These are phyloP conservation scores for Hypericum androsaemum DNA, from an alignment of 345 rosid species.

Conservation along the genomic window DNA sequence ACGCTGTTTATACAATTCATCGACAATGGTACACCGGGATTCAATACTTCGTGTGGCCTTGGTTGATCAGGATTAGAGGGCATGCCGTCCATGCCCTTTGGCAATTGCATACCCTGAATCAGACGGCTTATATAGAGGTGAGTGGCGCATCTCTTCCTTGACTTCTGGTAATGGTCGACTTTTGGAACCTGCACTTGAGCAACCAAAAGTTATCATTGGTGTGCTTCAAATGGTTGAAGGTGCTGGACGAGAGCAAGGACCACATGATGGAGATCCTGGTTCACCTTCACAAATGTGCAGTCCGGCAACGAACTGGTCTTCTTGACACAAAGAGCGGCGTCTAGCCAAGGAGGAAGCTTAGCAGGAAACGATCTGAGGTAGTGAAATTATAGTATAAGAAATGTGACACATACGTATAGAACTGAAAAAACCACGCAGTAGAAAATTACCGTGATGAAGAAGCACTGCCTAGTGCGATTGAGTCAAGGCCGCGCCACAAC, in stretches of 20 bases:
- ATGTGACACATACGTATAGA: not conserved
- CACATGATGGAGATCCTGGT: too few species aligned
- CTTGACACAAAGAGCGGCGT: conserved; percentile 13
- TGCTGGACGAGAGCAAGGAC: too few species aligned
- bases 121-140: conserved; percentile 61
- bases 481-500: conserved; percentile 51
- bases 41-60: not conserved
- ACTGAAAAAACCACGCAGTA: not conserved
- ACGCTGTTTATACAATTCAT: not conserved
- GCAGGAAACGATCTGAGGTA: conserved; percentile 34
- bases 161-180: conserved; percentile 12
- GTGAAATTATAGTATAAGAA: conserved; percentile 3
- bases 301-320: too few species aligned
- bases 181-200: too few species aligned
- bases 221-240: too few species aligned
- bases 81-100: conserved; percentile 20
- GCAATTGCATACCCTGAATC: conserved; percentile 33
- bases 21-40: not conserved
- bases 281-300: too few species aligned
- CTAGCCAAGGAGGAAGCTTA: conserved; percentile 51
- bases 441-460: conserved; percentile 32
- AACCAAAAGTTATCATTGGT: too few species aligned
- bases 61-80: not conserved
- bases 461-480: conserved; percentile 20
- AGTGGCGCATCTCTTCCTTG: conserved; percentile 46